Percentiles rank a stretch among this genome's conserved stretches.
phyloP scores from a whole-genome alignment of 495 filamentous ascomycete genomes.

The Cercophora samala region DNA sequence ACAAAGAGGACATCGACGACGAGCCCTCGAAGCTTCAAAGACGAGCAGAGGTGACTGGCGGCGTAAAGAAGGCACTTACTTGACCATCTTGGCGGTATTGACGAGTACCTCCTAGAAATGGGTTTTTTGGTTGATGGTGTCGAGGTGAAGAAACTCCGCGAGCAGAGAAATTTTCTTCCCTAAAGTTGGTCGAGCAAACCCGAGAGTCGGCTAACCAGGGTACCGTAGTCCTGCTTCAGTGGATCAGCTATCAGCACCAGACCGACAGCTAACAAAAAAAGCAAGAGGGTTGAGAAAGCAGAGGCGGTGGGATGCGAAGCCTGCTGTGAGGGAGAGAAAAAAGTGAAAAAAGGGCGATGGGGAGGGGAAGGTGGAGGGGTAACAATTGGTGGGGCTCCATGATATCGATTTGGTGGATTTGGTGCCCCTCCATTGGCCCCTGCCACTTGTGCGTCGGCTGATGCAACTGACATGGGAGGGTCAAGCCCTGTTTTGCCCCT shows the following conservation, averaged over 20 bases:
- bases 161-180: slow-evolving; percentile 33
- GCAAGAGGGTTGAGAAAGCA: slow-evolving; percentile 19
- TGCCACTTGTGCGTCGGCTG: slow-evolving; percentile 31
- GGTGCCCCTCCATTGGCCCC: slow-evolving; percentile 27
- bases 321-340: slow-evolving; percentile 28
- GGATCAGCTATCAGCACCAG: slow-evolving; percentile 32
- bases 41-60: slow-evolving; percentile 8
- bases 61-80: slow-evolving; percentile 66
- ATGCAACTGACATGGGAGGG: slow-evolving; percentile 31
- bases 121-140: slow-evolving; percentile 25
- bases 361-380: slow-evolving; percentile 31
- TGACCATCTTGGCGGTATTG: slow-evolving; percentile 96
- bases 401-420: slow-evolving; percentile 23
- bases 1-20: slow-evolving; percentile 30
- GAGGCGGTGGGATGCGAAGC: slow-evolving; percentile 19
- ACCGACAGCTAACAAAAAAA: slow-evolving; percentile 28
- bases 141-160: slow-evolving; percentile 25
- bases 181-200: slow-evolving; percentile 20
- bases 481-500: slow-evolving; percentile 40
- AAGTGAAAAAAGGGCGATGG: slow-evolving; percentile 26
- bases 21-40: background rate
- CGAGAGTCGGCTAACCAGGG: slow-evolving; percentile 22
- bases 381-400: slow-evolving; percentile 32
- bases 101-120: slow-evolving; percentile 32
- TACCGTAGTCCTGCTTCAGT: slow-evolving; percentile 25